Evolutionary conservation across 441 rosid species (phyloP).

Genomic region (Corymbia calophylla): DNA sequence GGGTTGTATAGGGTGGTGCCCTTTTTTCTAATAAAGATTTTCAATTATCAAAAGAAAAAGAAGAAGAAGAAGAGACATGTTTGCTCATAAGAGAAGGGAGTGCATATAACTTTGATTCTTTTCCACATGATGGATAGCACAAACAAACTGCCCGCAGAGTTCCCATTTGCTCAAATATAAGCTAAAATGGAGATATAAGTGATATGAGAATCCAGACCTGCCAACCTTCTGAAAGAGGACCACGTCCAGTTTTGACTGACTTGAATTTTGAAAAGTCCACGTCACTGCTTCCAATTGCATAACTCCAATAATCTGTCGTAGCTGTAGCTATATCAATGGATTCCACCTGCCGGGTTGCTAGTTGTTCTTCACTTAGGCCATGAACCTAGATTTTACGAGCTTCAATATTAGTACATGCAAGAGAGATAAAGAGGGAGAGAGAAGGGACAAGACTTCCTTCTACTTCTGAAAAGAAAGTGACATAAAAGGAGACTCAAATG

Average conservation of each 20-base stretch:
- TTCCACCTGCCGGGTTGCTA: slow-evolving; percentile 49
- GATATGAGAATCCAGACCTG: slow-evolving; percentile 32
- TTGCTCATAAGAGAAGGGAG: background rate
- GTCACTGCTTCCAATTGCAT: slow-evolving; percentile 33
- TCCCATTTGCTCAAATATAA: background rate
- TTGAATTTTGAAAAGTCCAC: slow-evolving; percentile 44
- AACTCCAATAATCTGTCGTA: slow-evolving; percentile 57
- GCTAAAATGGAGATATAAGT: background rate
- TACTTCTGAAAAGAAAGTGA: background rate
- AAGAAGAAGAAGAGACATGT: background rate
- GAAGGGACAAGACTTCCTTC: background rate
- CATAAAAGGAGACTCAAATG: background rate
- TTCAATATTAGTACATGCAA: slow-evolving; percentile 7
- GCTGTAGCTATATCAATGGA: slow-evolving; percentile 51
- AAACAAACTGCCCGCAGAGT: background rate
- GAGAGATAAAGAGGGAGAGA: background rate
- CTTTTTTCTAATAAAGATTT: background rate
- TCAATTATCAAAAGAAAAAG: background rate
- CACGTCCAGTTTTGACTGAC: slow-evolving; percentile 47
- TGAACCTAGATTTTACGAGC: slow-evolving; percentile 33
- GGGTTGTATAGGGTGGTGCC: background rate
- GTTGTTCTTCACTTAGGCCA: slow-evolving; percentile 38
- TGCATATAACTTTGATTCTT: background rate
- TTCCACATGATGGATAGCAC: background rate
- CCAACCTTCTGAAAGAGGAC: slow-evolving; percentile 62